Base-by-base conservation (phyloP, 495 filamentous ascomycete species). In the Astrothelium subdiscretum region DNA sequence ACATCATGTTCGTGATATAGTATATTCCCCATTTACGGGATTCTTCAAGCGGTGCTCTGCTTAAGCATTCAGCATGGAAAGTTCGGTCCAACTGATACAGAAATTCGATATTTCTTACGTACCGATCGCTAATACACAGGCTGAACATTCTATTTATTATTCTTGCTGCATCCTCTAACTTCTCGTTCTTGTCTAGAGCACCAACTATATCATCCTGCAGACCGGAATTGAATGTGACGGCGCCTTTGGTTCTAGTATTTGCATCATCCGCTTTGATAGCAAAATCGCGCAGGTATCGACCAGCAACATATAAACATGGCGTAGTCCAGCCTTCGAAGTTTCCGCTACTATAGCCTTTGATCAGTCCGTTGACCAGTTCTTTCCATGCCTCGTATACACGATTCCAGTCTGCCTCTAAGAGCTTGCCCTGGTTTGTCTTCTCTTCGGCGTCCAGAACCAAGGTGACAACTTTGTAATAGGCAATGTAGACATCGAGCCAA, bases 1-100 rank as follows among this genome's bases (percentile, higher is more conserved):
- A 97, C 10, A 96, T 76, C 1, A 97, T 81, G 68, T 95, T 97
- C 63, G 88, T 88, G 42, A 87, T 90, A 72, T 92, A 87, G 76
- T 97, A 98, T 44, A 92, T 84, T 0, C 89, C 95, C 95, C 95
- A 97, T 81, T 97, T 98, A 6, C 95, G 83, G 0, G 92, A 96
- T 51, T 94, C 87, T 70, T 92, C 87, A 27, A 96, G 76, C 6
- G 90, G 83, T 20, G 90, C 87, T 63, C 92, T 97, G 62, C 22
- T 73, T 58, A 69, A 70, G 48, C 29, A 44, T 59, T 77, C 38
- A 68, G 67, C 59, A 59, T 54, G 64, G 40, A 59, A 22, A 26
- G 32, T 26, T 43, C 3, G 52, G 31, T 22, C 51, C n/a, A 29
- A 24, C 11, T 38, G 24, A 29, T 35, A 35, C 26, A 38, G 57